These are phyloP conservation scores for Hippophae tibetana DNA, from an alignment of 306 rosid genomes.

Conservation along the genomic window DNA sequence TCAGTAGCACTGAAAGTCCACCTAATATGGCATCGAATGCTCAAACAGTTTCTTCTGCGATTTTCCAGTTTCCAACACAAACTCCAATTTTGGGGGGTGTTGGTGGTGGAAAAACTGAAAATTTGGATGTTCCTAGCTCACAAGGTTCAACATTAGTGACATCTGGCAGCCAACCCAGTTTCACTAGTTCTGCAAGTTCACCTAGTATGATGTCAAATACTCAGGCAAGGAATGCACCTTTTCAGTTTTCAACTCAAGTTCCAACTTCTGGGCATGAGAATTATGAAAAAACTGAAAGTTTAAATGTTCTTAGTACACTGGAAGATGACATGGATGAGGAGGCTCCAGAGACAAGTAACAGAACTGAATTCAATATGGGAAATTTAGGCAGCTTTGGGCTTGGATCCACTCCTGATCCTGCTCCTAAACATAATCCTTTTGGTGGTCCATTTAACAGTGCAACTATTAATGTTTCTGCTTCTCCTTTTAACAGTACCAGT, in stretches of 20 bases:
- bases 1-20: constrained; percentile 14
- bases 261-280: constrained; percentile 28
- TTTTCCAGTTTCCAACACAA: constrained; percentile 32
- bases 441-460: constrained; percentile 58
- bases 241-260: constrained; percentile 32
- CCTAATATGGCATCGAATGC: constrained; percentile 22
- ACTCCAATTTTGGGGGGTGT: constrained; percentile 27
- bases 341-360: constrained; percentile 57
- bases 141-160: constrained; percentile 13
- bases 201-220: constrained; percentile 22
- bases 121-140: constrained; percentile 34
- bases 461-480: constrained; percentile 26
- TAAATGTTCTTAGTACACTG: constrained; percentile 34
- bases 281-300: constrained; percentile 28
- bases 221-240: constrained; percentile 33
- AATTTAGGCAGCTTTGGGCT: constrained; percentile 55
- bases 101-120: constrained; percentile 29
- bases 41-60: constrained; percentile 34
- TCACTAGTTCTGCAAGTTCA: constrained; percentile 14
- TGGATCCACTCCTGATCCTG: constrained; percentile 35
- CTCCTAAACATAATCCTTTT: constrained; percentile 65
- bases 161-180: constrained; percentile 12
- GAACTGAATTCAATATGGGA: constrained; percentile 33
- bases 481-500: constrained; percentile 35
- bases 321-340: constrained; percentile 97